Conservation (phyloP, 73 alveolate genomes). For the Paramecium pentaurelia region DNA sequence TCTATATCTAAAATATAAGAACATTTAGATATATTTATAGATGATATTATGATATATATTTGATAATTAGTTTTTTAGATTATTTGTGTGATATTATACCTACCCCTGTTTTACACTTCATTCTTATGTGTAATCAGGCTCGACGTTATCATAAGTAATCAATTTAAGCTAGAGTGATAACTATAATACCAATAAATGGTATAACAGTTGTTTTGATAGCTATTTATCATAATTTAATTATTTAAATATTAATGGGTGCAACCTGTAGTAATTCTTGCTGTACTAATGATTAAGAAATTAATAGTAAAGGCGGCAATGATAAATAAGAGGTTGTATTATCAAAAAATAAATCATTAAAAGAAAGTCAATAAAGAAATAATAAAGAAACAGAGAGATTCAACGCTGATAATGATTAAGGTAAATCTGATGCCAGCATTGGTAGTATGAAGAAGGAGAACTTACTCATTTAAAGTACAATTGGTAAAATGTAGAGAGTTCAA, state of each 20-base stretch:
- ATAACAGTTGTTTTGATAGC: slow-evolving; percentile 14
- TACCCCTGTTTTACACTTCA: slow-evolving; percentile 23
- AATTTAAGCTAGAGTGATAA: slow-evolving; percentile 26
- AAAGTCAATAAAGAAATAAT: neutral
- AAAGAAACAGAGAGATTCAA: slow-evolving; percentile 36
- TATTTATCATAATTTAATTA: neutral
- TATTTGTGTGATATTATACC: neutral
- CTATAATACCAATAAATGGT: neutral
- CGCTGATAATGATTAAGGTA: neutral
- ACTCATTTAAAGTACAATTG: neutral
- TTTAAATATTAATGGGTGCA: slow-evolving; percentile 9
- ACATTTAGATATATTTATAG: neutral
- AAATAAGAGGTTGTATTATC: slow-evolving; percentile 2
- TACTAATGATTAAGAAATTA: slow-evolving; percentile 1
- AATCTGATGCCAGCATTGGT: slow-evolving; percentile 8
- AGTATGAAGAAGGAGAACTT: neutral
- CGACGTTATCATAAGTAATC: neutral
- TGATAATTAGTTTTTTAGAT: neutral
- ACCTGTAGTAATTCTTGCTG: slow-evolving; percentile 21
- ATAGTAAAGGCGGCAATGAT: neutral
- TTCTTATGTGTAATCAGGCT: slow-evolving; percentile 30
- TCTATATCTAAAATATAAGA: neutral
- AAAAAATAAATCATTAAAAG: slow-evolving; percentile 22
- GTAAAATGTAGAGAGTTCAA: neutral
- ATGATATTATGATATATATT: neutral